A percentile compares a stretch with the other conserved stretches of the same genome.
Conservation (phyloP, 1,284 basidiomycete species). For the Afroboletus lepidellus region DNA sequence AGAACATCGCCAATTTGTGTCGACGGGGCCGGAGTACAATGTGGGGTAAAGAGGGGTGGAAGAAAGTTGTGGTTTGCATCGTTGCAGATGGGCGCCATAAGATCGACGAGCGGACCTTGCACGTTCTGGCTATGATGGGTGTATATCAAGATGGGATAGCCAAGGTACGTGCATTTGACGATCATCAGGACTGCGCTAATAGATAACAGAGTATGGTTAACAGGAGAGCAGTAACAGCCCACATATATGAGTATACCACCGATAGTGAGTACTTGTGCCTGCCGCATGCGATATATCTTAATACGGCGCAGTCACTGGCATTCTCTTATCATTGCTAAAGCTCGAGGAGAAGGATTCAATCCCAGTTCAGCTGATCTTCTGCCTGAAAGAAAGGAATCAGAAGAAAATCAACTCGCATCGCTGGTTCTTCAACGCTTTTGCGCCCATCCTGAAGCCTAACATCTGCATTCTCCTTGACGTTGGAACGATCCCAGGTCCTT, state of each 20-base stretch:
- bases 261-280: conserved; percentile 55
- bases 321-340: conserved; percentile 75
- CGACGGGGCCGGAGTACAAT: conserved; percentile 83
- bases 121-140: conserved; percentile 86
- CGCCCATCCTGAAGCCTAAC: conserved; percentile 77
- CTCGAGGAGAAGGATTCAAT: conserved; percentile 82
- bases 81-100: conserved; percentile 65
- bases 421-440: conserved; percentile 91
- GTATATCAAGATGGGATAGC: conserved; percentile 88
- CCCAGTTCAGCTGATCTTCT: conserved; percentile 92
- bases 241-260: conserved; percentile 94
- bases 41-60: conserved; percentile 97
- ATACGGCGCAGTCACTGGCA: conserved; percentile 67
- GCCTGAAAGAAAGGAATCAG: conserved; percentile 90
- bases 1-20: conserved; percentile 82
- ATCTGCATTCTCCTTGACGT: conserved; percentile 95
- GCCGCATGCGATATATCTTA: conserved; percentile 7
- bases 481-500: conserved; percentile 88
- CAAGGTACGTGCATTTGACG: conserved; percentile 50
- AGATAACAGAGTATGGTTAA: conserved; percentile 71
- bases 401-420: conserved; percentile 95
- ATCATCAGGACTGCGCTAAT: neutral
- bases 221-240: conserved; percentile 82
- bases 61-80: conserved; percentile 74
- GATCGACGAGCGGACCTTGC: conserved; percentile 83